Percentiles rank a stretch among this genome's conserved stretches.
Conservation (phyloP, 805 yeast genomes). For the Brettanomyces anomalus region DNA sequence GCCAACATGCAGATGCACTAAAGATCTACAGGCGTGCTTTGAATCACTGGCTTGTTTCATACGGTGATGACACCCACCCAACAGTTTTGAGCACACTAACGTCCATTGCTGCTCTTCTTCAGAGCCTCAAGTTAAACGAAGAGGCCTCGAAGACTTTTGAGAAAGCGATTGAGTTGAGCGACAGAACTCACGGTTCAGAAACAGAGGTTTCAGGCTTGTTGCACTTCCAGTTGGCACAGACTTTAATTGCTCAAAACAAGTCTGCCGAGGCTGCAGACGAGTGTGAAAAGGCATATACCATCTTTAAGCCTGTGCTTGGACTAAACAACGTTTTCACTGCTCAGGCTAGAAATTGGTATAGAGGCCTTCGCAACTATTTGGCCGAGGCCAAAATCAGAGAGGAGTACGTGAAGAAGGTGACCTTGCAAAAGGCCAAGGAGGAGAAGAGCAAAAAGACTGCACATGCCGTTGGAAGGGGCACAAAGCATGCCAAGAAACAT, state of each 20-base stretch:
- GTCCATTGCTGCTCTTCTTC: conserved; percentile 52
- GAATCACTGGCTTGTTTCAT: conserved; percentile 46
- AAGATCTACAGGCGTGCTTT: conserved; percentile 53
- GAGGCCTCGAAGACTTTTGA: conserved; percentile 46
- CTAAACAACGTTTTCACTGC: conserved; percentile 56
- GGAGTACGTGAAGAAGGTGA: conserved; percentile 20
- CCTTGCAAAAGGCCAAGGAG: conserved; percentile 15
- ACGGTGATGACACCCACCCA: conserved; percentile 54
- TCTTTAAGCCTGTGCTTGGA: conserved; percentile 54
- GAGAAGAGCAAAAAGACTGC: conserved; percentile 5
- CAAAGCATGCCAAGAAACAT: conserved; percentile 11
- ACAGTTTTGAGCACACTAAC: conserved; percentile 55
- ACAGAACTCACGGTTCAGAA: conserved; percentile 43
- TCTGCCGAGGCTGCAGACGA: conserved; percentile 47
- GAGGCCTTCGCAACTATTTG: conserved; percentile 43
- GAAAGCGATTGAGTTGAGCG: conserved; percentile 43
- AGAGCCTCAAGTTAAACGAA: conserved; percentile 37
- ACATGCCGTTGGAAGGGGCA: conserved; percentile 10
- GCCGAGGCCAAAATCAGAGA: conserved; percentile 37
- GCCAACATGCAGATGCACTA: conserved; percentile 52
- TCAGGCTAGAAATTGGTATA: conserved; percentile 59
- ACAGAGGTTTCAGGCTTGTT: conserved; percentile 57
- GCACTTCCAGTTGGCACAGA: conserved; percentile 60
- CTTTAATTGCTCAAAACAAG: conserved; percentile 43
- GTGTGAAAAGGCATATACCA: conserved; percentile 45